Evolutionary conservation across 1,139 yeast genomes (phyloP), one percentile per base, ranked within the genome.

Genomic region (Kurtzmaniella natalensis): DNA sequence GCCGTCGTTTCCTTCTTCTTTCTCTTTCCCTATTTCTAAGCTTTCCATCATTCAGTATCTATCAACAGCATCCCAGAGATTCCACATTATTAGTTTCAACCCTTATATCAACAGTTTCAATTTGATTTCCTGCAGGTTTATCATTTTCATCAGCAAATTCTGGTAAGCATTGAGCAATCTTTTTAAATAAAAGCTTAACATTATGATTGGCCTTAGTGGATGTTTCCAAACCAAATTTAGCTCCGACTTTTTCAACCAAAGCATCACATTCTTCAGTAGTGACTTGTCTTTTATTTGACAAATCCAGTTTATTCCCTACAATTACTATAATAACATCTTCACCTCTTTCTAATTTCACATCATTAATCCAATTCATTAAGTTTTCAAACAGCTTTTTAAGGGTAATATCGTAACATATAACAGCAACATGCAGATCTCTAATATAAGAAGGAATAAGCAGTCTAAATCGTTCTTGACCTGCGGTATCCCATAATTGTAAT

Each of bases 351-450:
- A 67, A 55, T 40, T 67, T 61, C 62, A 96, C 98, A 78, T 68
- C 69, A 53, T 68, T 51, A 41, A 69, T 69, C 76, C 59, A 79
- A 54, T 53, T 70, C 47, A 48, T 70, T 47, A 77, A 80, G 38
- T 84, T 60, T 66, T 80, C 80, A 61, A 92, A 92, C 15, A 95
- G 79, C 51, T 83, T 83, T 43, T 76, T 81, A 50, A 78, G 83
- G 25, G 97, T 86, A 42, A 92, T 84, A 57, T 92, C 98, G 62
- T 89, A 92, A 27, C 94, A 95, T 25, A 92, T 81, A 34, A 92
- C 94, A 0, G 98, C 97, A 17, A 92, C 98, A 51, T 88, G 88
- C n/a, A 94, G 82, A 59, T 92, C 98, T 45, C 98, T 75, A 39
- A 92, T 92, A 53, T 92, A 92, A 10, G 95, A 82, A 2, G 98